phyloP scores from a whole-genome alignment of 2,329 filamentous ascomycete species.

The Cordyceps farinosa region DNA sequence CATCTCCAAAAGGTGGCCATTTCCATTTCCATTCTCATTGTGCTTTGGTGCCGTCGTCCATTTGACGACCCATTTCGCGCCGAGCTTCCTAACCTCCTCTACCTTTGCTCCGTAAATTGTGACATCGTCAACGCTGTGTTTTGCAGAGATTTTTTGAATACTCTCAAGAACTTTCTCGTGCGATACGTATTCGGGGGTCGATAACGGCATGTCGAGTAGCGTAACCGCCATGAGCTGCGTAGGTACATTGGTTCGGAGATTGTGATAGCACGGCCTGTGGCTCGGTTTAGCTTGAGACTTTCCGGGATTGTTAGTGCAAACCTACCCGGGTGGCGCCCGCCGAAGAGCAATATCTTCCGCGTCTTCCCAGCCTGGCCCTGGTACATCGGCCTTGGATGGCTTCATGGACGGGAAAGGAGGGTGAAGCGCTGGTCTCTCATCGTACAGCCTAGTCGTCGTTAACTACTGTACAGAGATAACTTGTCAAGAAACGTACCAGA shows the following conservation, averaged over 20 bases:
- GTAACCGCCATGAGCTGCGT: not conserved
- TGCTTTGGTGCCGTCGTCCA: not conserved
- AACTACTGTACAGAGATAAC: not conserved
- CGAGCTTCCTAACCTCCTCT: not conserved
- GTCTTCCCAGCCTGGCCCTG: not conserved
- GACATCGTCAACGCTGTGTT: not conserved
- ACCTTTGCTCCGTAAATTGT: not conserved
- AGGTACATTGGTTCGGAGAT: not conserved
- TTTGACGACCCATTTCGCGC: not conserved
- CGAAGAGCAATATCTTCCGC: not conserved
- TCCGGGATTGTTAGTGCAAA: not conserved
- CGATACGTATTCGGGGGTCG: not conserved
- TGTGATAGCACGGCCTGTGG: not conserved
- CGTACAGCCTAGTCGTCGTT: not conserved
- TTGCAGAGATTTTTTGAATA: not conserved
- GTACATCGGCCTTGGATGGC: not conserved
- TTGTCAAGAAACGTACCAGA: not conserved
- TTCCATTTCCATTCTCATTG: not conserved
- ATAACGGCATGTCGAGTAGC: not conserved
- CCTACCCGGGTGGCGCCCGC: not conserved
- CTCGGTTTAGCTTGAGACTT: accelerated
- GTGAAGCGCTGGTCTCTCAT: not conserved
- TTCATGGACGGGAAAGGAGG: not conserved
- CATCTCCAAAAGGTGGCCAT: not conserved
- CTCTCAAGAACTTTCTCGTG: not conserved